Percentiles rank a stretch among this genome's conserved stretches.
These are phyloP conservation scores for Nemania bipapillata DNA, from an alignment of 2,329 filamentous ascomycete species.

Conservation along the genomic window DNA sequence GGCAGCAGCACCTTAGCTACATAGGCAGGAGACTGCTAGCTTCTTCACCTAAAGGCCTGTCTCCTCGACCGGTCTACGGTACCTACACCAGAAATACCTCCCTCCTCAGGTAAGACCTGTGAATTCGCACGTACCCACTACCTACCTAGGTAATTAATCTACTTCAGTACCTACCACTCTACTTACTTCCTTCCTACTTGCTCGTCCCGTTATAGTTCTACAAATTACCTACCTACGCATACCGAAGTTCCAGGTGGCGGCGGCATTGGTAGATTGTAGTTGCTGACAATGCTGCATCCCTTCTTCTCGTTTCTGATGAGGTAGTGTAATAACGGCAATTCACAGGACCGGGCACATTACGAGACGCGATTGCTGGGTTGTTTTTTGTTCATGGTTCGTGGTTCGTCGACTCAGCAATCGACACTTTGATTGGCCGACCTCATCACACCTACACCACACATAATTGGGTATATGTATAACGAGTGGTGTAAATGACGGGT, in stretches of 20 bases:
- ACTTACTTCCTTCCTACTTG: no score
- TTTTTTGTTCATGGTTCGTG: not conserved
- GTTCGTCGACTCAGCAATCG: constrained; percentile 21
- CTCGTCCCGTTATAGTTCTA: no score
- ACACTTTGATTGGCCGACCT: constrained; percentile 25
- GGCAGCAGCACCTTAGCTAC: not conserved
- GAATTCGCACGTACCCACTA: not conserved
- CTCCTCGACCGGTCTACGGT: no score
- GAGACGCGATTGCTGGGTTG: constrained; percentile 21
- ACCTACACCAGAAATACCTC: not conserved
- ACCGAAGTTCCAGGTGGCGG: no score
- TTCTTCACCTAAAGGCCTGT: no score
- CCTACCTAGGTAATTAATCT: not conserved
- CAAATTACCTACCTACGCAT: not conserved
- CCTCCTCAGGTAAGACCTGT: not conserved
- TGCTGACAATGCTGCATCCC: constrained; percentile 32
- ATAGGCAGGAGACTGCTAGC: no score
- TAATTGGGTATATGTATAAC: constrained; percentile 28
- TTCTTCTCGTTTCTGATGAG: constrained; percentile 21
- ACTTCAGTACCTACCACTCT: no score
- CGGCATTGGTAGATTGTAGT: constrained; percentile 3
- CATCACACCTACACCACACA: constrained; percentile 15
- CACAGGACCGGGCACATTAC: constrained; percentile 18
- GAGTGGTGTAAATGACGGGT: constrained; percentile 39
- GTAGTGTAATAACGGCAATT: constrained; percentile 29